Evolutionary conservation across 768 basidiomycete genomes (phyloP), one percentile per base, ranked within the genome.

Genomic region (Rhizopogon rudus): DNA sequence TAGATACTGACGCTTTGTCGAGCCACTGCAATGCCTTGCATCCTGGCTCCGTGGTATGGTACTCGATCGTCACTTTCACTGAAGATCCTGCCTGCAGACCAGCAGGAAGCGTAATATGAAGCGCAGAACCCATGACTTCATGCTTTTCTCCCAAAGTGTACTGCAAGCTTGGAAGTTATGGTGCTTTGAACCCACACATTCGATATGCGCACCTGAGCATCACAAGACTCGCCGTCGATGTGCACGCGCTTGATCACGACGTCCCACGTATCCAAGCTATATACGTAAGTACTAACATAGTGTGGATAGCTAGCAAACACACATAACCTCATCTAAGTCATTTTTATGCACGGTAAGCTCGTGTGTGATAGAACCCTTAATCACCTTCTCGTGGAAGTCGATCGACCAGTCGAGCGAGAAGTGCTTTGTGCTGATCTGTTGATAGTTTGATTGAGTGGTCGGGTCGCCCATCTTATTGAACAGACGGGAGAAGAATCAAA

Each of bases 11-110:
- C 85, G 87, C 84, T 66, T 91, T 87, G 20, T 81, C 84, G 9
- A 96, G 77, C 93, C 93, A 98, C 56, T 94, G 91, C 13, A 98
- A 71, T 0, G 94, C 92, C 1, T 84, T 86, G 48, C 35, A 49
- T 65, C 83, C 84, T 8, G 79, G 75, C 54, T 82, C 71, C 3
- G 90, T 93, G 2, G 94, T 96, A 51, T 75, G 71, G 68, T 96
- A 96, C 29, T 70, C 75, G 53, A 91, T 78, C 40, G 76, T 72
- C 41, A 93, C 67, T 1, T 71, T 67, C 9, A 73, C 56, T 10
- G 59, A 64, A n/a, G 77, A 71, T 13, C 80, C 83, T 37, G 20
- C 14, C 9, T 45, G 41, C n/a, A 29, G 41, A 8, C 20, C 58
- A 28, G 64, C 67, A 0, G 79, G 76, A 7, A 95, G 75, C 0